These are phyloP conservation scores for Uronychia setigera DNA, from an alignment of 73 alveolate species.

Conservation along the genomic window DNA sequence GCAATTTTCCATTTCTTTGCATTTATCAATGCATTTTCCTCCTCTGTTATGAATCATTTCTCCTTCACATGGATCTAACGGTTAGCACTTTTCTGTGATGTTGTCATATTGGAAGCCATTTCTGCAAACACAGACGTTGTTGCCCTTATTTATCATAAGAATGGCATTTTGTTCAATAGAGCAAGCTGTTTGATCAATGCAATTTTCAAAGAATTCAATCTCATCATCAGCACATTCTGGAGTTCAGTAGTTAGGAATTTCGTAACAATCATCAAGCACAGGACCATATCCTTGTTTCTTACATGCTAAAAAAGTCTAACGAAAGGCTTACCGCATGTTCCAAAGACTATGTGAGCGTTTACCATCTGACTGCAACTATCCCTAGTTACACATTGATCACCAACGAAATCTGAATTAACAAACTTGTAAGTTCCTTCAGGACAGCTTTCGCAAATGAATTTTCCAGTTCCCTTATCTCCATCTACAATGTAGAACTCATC, in stretches of 20 bases:
- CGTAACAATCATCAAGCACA: background rate
- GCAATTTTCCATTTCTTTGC: background rate
- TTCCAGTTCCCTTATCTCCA: no score
- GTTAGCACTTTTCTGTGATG: background rate
- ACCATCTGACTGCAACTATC: background rate
- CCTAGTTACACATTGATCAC: background rate
- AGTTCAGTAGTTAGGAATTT: background rate
- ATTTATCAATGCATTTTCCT: background rate
- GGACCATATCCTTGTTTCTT: background rate
- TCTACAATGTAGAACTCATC: no score
- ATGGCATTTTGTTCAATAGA: no score
- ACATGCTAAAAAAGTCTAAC: background rate
- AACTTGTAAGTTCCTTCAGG: background rate
- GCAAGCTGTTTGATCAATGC: no score
- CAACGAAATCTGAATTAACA: background rate
- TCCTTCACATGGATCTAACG: background rate
- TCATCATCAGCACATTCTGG: background rate
- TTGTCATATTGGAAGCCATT: background rate
- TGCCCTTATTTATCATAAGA: no score
- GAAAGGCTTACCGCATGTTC: background rate
- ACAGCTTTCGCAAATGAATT: no score
- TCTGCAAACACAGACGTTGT: no score
- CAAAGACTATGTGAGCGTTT: background rate
- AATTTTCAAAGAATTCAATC: no score
- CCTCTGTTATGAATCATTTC: background rate